Conservation (phyloP, 2,329 filamentous ascomycete species). For the Bipolaris zeicola region DNA sequence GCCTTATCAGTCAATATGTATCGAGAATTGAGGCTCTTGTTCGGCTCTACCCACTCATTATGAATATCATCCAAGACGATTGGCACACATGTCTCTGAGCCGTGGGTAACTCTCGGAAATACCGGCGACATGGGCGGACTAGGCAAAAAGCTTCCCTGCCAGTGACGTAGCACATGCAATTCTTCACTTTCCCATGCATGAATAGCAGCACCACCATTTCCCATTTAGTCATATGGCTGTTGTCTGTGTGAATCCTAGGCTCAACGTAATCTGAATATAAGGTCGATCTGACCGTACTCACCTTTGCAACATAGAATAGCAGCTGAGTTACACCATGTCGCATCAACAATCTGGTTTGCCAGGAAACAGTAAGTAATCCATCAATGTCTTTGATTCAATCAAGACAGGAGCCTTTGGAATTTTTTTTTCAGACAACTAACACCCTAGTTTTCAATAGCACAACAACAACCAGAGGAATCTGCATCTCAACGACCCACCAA, state of each 20-base stretch:
- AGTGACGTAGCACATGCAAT: conserved; percentile 33
- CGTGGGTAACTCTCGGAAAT: not conserved
- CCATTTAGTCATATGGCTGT: conserved; percentile 1
- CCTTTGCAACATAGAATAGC: not conserved
- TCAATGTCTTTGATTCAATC: not conserved
- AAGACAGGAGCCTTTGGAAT: not conserved
- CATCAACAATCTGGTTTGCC: conserved; percentile 10
- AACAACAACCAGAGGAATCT: conserved; percentile 1
- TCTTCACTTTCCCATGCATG: conserved; percentile 25
- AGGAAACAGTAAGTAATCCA: conserved; percentile 5
- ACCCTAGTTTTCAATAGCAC: conserved; percentile 2
- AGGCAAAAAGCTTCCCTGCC: conserved; percentile 19
- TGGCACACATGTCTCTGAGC: conserved; percentile 3
- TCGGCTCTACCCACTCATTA: not conserved
- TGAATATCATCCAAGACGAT: conserved; percentile 4
- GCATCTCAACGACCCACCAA: conserved; percentile 6
- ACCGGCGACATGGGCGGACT: conserved; percentile 9
- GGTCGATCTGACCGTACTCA: not conserved
- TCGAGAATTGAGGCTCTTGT: not conserved
- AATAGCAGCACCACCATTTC: conserved; percentile 3
- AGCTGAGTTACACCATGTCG: conserved; percentile 14
- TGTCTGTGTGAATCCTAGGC: conserved; percentile 1
- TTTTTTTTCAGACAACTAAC: not conserved
- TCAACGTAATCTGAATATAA: not conserved
- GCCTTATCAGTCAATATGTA: conserved; percentile 3